Percentiles rank a stretch among this genome's conserved stretches.
Evolutionary conservation across 1,284 basidiomycete species (phyloP).

Genomic region (Austroboletus novae-zelandiae): DNA sequence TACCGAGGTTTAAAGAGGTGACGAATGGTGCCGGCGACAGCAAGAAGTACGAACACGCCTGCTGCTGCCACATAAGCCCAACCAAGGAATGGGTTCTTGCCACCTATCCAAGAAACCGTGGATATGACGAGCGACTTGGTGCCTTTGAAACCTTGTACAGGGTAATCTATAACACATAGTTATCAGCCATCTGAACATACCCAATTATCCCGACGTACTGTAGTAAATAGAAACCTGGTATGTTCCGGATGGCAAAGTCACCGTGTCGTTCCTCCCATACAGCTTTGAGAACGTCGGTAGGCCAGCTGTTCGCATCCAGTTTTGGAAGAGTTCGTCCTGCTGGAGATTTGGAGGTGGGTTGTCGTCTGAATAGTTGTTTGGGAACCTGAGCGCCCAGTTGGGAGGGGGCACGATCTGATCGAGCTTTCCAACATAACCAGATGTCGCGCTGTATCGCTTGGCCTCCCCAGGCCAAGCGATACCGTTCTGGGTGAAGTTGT

Average conservation of each 20-base stretch:
- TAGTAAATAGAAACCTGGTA: conserved; percentile 81
- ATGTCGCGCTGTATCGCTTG: conserved; percentile 78
- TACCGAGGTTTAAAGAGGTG: conserved; percentile 93
- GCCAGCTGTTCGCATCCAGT: conserved; percentile 99
- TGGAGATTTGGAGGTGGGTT: conserved; percentile 77
- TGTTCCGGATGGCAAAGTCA: conserved; percentile 68
- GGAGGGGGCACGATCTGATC: conserved; percentile 85
- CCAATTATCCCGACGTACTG: conserved; percentile 55
- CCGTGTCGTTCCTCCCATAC: conserved; percentile 87
- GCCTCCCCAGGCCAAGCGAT: conserved; percentile 96
- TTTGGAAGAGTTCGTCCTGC: conserved; percentile 92
- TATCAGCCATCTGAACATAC: conserved; percentile 7
- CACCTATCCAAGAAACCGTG: conserved; percentile 97
- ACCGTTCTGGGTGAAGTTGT: conserved; percentile 75
- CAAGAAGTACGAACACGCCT: conserved; percentile 84
- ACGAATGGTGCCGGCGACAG: conserved; percentile 84
- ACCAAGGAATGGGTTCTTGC: conserved; percentile 96
- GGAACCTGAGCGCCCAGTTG: conserved; percentile 79
- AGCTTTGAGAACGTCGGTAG: conserved; percentile 96
- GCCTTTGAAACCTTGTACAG: conserved; percentile 87
- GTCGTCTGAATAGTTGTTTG: conserved; percentile 68
- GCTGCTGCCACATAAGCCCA: conserved; percentile 95
- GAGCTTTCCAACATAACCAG: conserved; percentile 51
- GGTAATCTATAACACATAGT: conserved; percentile 69
- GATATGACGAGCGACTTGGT: conserved; percentile 97